phyloP scores from a whole-genome alignment of 257 asterid genomes.

The Primulina tabacum region DNA sequence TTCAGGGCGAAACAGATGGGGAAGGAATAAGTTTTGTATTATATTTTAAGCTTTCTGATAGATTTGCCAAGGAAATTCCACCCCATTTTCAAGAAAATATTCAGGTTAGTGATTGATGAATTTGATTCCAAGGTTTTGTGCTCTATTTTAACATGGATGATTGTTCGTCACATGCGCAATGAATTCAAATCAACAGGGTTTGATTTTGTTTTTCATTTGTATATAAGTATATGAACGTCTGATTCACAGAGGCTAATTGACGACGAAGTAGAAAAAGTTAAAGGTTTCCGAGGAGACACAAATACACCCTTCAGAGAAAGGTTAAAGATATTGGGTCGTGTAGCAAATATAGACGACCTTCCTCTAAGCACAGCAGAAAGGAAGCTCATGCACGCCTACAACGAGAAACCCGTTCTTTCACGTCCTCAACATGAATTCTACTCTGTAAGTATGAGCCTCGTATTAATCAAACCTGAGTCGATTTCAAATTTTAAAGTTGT shows the following conservation, averaged over 20 bases:
- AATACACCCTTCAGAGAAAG: constrained; percentile 75
- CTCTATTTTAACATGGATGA: background rate
- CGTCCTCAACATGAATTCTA: constrained; percentile 96
- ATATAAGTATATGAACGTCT: constrained; percentile 4
- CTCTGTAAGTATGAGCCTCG: constrained; percentile 34
- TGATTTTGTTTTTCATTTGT: background rate
- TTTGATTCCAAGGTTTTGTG: background rate
- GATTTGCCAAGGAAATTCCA: constrained; percentile 56
- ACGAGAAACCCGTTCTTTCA: constrained; percentile 95
- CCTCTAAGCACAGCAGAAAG: constrained; percentile 87
- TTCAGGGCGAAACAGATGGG: constrained; percentile 85
- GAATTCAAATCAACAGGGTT: background rate
- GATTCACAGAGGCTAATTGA: constrained; percentile 60
- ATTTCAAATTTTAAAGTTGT: background rate
- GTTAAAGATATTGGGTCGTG: constrained; percentile 88
- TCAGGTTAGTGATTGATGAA: constrained; percentile 42
- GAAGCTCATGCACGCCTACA: constrained; percentile 90
- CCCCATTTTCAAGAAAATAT: constrained; percentile 72
- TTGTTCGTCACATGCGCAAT: background rate
- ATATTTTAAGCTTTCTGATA: constrained; percentile 80
- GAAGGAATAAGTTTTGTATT: constrained; percentile 88
- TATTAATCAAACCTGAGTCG: background rate
- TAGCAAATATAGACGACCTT: constrained; percentile 80
- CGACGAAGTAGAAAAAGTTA: constrained; percentile 76
- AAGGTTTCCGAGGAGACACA: constrained; percentile 73